Conservation (phyloP, 2,329 filamentous ascomycete species). For the Teratosphaeriaceae sp. region DNA sequence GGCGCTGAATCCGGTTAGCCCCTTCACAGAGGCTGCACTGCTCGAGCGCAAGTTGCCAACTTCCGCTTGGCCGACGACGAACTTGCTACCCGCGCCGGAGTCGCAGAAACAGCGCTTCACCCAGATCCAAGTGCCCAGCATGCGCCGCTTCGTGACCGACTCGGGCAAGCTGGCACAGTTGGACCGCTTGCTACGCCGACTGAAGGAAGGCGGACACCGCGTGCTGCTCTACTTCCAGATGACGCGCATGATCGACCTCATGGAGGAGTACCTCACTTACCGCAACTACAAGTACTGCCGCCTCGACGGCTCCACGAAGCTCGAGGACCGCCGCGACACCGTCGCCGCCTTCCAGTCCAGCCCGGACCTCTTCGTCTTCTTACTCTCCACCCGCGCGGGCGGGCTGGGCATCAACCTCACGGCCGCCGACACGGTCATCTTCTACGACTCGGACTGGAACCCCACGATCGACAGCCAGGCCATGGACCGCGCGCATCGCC, state of each 20-base stretch:
- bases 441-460: constrained; percentile 99
- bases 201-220: constrained; percentile 89
- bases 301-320: constrained; percentile 91
- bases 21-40: constrained; percentile 63
- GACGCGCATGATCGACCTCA: constrained; percentile 99
- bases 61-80: constrained; percentile 54
- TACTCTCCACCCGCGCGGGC: constrained; percentile 91
- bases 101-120: constrained; percentile 80
- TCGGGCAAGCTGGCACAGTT: constrained; percentile 92
- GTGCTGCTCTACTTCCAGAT: constrained; percentile 99
- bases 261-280: constrained; percentile 98
- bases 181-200: constrained; percentile 75
- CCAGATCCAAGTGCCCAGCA: constrained; percentile 87
- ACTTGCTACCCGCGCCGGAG: constrained; percentile 69
- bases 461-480: constrained; percentile 97
- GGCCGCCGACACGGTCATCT: constrained; percentile 95
- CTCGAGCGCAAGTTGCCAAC: constrained; percentile 66
- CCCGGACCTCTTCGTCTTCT: constrained; percentile 93
- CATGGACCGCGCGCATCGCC: constrained; percentile 97
- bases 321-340: constrained; percentile 93
- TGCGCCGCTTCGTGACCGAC: constrained; percentile 96
- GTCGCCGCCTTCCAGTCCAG: constrained; percentile 94
- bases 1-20: constrained; percentile 61
- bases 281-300: constrained; percentile 99
- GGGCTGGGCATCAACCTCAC: constrained; percentile 97